Base-by-base conservation (phyloP, 1,284 basidiomycete species). In the Apiotrichum porosum region DNA sequence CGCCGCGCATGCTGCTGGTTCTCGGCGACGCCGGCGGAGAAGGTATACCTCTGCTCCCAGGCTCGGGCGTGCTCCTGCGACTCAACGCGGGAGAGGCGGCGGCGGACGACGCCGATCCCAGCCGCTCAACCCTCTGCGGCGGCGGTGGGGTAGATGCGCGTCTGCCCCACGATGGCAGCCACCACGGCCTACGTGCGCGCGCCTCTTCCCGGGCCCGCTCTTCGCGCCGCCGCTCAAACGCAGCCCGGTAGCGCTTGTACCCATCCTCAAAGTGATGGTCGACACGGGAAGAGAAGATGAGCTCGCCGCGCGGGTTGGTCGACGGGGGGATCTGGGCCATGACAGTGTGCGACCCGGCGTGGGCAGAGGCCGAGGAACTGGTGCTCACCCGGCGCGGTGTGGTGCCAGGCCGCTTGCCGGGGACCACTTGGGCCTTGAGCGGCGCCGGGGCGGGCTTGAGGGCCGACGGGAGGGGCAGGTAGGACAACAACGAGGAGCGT, bases 241-340 rank as follows among this genome's bases (percentile, higher is more conserved):
- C 84, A 9, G 83, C 77, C 13, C 95, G 81, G 70, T 97, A 94
- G 14, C 88, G 81, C 71, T 97, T 92, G 73, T 98, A 98, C 0
- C 86, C 82, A 47, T 97, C 92, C 22, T 88, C 79, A 69, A 98
- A 98, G 10, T 74, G 68, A 36, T 80, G 79, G 54, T 88, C 84
- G 28, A 98, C 88, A 38, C 87, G 82, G 13, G 85, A 88, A 13
- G 88, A 92, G 72, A 98, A 97, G 56, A 98, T 93, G 54, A 98
- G 81, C 66, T 98, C 94, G 38, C 95, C 94, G 13, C 93, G 83
- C 4, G 93, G 91, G 71, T 94, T 97, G 31, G 77, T 78, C 6
- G 88, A 80, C 0, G 91, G 91, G 1, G 93, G 92, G 33, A 97
- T 94, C 9, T 86, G 82, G 3, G 86, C 79, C 53, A 94, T 85